These are phyloP conservation scores for Scolecobasidium constrictum DNA, from an alignment of 2,329 filamentous ascomycete genomes.

Conservation along the genomic window DNA sequence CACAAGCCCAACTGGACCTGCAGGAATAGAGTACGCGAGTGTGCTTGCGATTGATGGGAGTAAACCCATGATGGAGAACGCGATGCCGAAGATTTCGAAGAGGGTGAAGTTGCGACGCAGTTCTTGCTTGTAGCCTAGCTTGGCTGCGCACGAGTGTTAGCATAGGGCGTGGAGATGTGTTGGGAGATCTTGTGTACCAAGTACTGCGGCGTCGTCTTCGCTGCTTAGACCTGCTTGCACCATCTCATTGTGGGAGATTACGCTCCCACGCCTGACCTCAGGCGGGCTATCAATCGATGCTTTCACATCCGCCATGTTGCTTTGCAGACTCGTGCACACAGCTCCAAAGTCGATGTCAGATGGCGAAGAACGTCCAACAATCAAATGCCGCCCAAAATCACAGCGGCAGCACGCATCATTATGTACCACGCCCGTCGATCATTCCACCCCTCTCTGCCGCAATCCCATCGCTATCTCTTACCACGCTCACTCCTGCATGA, in stretches of 20 bases:
- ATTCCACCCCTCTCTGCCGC: too few relatives aligned
- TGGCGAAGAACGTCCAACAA: too few relatives aligned
- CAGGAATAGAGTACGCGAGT: slow-evolving; percentile 20
- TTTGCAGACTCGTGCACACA: too few relatives aligned
- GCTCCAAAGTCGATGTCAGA: too few relatives aligned
- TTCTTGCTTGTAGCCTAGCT: slow-evolving; percentile 51
- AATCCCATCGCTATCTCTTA: too few relatives aligned
- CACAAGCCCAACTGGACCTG: slow-evolving; percentile 17
- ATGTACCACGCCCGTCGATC: too few relatives aligned
- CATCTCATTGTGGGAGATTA: neutral
- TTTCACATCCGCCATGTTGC: neutral
- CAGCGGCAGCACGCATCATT: too few relatives aligned
- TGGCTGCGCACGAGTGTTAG: slow-evolving; percentile 39
- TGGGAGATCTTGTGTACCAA: slow-evolving; percentile 20
- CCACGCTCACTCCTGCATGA: too few relatives aligned
- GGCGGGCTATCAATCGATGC: neutral
- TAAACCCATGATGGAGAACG: slow-evolving; percentile 52
- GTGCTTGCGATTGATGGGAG: slow-evolving; percentile 51
- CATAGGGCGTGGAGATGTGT: neutral
- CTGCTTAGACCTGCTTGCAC: slow-evolving; percentile 18
- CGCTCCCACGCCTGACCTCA: neutral
- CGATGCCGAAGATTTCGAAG: slow-evolving; percentile 50
- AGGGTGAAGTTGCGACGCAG: slow-evolving; percentile 47
- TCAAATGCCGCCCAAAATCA: too few relatives aligned
- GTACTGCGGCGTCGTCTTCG: slow-evolving; percentile 29